These are phyloP conservation scores for Thamnidium elegans DNA, from an alignment of 192 early-diverging fungal species.

Conservation along the genomic window DNA sequence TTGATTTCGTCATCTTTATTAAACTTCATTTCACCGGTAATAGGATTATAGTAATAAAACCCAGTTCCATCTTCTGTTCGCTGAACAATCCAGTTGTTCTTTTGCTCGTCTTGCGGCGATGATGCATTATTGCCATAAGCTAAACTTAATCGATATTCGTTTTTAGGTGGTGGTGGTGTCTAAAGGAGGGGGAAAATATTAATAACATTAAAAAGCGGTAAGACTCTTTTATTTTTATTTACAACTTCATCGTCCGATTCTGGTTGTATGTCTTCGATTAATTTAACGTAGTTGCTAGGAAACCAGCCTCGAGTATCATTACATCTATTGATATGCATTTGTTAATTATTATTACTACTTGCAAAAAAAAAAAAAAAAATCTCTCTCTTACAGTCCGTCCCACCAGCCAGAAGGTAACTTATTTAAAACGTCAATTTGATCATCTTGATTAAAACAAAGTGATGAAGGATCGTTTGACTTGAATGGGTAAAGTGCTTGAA, in stretches of 20 bases:
- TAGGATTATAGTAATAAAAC: conserved; percentile 27
- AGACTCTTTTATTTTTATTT: not conserved
- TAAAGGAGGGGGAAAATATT: not conserved
- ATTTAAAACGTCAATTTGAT: conserved; percentile 87
- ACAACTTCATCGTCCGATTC: not conserved
- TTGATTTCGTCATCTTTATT: conserved; percentile 1
- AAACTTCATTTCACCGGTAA: conserved; percentile 31
- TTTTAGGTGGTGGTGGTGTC: conserved; percentile 1
- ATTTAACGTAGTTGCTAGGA: conserved; percentile 81
- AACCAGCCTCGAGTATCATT: conserved; percentile 84
- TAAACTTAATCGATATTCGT: conserved; percentile 6
- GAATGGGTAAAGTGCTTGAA: conserved; percentile 89
- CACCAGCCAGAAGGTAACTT: conserved; percentile 96
- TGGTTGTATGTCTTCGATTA: conserved; percentile 24
- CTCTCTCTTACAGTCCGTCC: conserved; percentile 72
- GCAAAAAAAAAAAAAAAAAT: not conserved
- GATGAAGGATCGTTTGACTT: conserved; percentile 73
- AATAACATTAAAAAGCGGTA: not conserved
- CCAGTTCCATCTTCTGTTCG: conserved; percentile 30
- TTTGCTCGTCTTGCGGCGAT: not conserved
- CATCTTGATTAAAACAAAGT: conserved; percentile 80
- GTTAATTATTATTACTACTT: not conserved
- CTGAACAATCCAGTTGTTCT: conserved; percentile 4
- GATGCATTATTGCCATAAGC: not conserved
- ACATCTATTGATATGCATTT: conserved; percentile 29